A percentile compares a stretch with the other conserved stretches of the same genome.
Evolutionary conservation across 2,329 filamentous ascomycete genomes (phyloP).

Genomic region (Hysterium pulicare): DNA sequence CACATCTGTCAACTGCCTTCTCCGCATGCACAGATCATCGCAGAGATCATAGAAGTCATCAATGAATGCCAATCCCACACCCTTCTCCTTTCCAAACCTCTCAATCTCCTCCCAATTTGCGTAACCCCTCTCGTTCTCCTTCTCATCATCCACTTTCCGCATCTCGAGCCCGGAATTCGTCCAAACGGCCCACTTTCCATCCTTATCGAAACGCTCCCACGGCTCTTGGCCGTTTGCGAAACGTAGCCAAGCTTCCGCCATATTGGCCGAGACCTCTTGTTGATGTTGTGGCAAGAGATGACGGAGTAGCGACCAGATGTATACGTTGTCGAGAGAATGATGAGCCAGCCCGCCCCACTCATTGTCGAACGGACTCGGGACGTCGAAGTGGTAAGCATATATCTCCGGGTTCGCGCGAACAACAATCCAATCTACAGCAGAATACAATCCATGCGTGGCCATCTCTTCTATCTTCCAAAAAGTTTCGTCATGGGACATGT

Average conservation of each 20-base stretch:
- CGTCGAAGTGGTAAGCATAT: background rate
- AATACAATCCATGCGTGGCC: background rate
- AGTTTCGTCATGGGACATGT: constrained; percentile 3
- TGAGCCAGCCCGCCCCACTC: background rate
- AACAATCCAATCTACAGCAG: background rate
- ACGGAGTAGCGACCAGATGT: constrained; percentile 1
- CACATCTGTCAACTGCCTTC: constrained; percentile 1
- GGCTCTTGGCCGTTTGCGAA: constrained; percentile 2
- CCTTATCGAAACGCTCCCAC: background rate
- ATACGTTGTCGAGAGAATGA: constrained; percentile 2
- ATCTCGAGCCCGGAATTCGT: background rate
- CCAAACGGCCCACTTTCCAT: constrained; percentile 1
- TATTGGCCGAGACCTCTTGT: background rate
- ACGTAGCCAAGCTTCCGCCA: constrained; percentile 1
- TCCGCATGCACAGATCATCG: constrained; percentile 5
- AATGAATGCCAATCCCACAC: constrained; percentile 1
- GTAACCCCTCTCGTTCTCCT: background rate
- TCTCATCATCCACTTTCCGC: constrained; percentile 3
- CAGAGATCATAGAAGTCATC: constrained; percentile 6
- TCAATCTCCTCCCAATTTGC: background rate
- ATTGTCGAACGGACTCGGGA: background rate
- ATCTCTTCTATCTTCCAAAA: constrained; percentile 1
- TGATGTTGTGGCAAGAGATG: background rate
- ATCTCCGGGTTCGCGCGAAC: background rate
- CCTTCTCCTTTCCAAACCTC: constrained; percentile 2